Conservation (phyloP, 73 alveolate genomes). For the Stentor coeruleus region DNA sequence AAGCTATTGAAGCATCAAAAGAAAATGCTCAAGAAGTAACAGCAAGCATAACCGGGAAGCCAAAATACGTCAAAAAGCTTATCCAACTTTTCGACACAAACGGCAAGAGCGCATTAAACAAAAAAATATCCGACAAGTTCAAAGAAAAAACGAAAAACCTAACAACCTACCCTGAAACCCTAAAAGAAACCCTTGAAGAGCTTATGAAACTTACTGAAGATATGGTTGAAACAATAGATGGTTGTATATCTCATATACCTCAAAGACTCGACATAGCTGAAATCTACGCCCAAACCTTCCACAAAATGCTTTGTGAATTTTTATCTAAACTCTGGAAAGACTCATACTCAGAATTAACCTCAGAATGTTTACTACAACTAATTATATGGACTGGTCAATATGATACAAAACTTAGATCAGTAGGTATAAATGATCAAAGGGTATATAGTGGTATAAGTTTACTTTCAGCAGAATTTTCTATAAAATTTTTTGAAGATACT, state of each 20-base stretch:
- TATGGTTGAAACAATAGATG: conserved; percentile 54
- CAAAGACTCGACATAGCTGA: conserved; percentile 55
- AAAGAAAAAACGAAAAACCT: conserved; percentile 34
- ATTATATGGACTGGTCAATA: conserved; percentile 52
- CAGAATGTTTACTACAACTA: conserved; percentile 30
- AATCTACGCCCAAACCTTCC: conserved; percentile 47
- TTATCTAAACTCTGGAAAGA: conserved; percentile 45
- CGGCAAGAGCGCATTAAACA: conserved; percentile 28
- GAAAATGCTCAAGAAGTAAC: conserved; percentile 48
- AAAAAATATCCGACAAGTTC: conserved; percentile 30
- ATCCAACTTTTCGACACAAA: conserved; percentile 38
- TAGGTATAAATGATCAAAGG: conserved; percentile 53
- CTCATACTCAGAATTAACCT: conserved; percentile 29
- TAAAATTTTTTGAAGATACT: conserved; percentile 42
- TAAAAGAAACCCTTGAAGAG: conserved; percentile 34
- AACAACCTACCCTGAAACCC: conserved; percentile 39
- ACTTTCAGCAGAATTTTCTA: conserved; percentile 41
- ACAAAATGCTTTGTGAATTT: conserved; percentile 42
- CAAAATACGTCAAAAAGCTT: conserved; percentile 44
- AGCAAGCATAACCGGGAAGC: conserved; percentile 52
- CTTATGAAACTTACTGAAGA: conserved; percentile 42
- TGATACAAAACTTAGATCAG: conserved; percentile 33
- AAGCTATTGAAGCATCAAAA: conserved; percentile 27
- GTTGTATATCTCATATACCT: conserved; percentile 59
- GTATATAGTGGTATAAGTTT: conserved; percentile 47